These are phyloP conservation scores for Clonostachys rosea DNA, from an alignment of 2,329 filamentous ascomycete genomes.

Conservation along the genomic window DNA sequence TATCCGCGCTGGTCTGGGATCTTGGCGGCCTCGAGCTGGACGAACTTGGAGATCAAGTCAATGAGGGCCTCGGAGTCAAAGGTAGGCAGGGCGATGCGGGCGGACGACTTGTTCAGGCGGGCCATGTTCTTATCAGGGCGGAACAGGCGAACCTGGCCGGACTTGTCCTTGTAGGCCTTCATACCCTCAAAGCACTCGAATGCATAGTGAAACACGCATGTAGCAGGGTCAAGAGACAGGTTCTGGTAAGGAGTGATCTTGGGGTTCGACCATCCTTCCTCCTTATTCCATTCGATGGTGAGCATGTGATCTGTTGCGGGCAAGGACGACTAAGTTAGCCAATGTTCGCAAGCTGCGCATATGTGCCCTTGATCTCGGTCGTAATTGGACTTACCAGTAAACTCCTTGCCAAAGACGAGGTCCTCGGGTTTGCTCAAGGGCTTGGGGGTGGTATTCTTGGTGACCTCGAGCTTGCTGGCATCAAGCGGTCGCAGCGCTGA, in stretches of 20 bases:
- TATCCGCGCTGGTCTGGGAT: conserved; percentile 85
- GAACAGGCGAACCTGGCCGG: conserved; percentile 80
- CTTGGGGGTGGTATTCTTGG: conserved; percentile 73
- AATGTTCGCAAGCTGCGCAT: no score
- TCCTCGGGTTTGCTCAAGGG: conserved; percentile 68
- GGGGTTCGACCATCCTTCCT: conserved; percentile 77
- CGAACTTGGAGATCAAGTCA: conserved; percentile 76
- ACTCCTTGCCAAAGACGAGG: conserved; percentile 84
- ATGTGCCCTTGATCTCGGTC: no score
- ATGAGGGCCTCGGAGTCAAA: conserved; percentile 73
- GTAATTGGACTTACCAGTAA: conserved; percentile 63
- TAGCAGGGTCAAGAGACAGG: conserved; percentile 91
- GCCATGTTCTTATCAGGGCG: conserved; percentile 95
- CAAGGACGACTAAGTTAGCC: no score
- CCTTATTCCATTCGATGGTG: conserved; percentile 84
- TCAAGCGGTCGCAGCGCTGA: conserved; percentile 66
- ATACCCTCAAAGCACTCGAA: conserved; percentile 98
- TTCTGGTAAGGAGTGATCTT: conserved; percentile 93
- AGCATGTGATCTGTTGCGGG: conserved; percentile 82
- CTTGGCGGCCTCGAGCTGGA: conserved; percentile 79
- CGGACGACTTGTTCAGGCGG: conserved; percentile 84
- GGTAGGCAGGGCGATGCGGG: conserved; percentile 87
- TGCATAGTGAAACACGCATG: conserved; percentile 97
- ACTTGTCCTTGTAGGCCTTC: conserved; percentile 94
- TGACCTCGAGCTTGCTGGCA: conserved; percentile 68